Conservation (phyloP, 306 rosid genomes). For the Pyrus bretschneideri region DNA sequence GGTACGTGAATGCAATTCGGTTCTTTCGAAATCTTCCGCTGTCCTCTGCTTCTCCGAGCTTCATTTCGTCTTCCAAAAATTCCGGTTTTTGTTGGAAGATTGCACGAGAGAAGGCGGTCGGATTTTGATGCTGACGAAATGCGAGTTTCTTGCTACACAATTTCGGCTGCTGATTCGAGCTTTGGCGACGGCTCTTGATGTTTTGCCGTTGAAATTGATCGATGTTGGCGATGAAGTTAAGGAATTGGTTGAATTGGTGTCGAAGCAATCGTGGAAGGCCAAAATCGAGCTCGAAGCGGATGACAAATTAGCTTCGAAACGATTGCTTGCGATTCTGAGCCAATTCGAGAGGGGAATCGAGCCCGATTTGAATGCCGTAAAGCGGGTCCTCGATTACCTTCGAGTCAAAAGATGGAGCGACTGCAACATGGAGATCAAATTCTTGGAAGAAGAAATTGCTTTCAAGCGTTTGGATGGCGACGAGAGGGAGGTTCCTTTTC, state of each 20-base stretch:
- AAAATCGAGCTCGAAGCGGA: constrained; percentile 32
- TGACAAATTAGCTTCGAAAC: constrained; percentile 25
- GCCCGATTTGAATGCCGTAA: constrained; percentile 27
- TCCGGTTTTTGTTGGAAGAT: constrained; percentile 57
- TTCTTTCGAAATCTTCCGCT: constrained; percentile 18
- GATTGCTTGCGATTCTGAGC: constrained; percentile 19
- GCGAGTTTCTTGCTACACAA: constrained; percentile 37
- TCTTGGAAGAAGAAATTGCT: constrained; percentile 53
- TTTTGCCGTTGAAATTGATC: constrained; percentile 37
- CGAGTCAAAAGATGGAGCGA: constrained; percentile 49
- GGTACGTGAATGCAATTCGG: background rate
- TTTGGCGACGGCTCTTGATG: constrained; percentile 55
- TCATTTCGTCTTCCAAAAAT: constrained; percentile 54
- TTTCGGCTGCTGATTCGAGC: constrained; percentile 35
- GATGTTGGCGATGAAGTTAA: constrained; percentile 45
- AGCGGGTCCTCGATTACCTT: constrained; percentile 35
- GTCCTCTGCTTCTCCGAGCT: constrained; percentile 59
- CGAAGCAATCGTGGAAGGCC: constrained; percentile 50
- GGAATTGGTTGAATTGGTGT: constrained; percentile 49
- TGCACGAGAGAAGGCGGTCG: constrained; percentile 37
- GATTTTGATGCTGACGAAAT: constrained; percentile 49
- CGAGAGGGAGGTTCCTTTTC: constrained; percentile 32
- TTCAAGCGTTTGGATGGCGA: constrained; percentile 11
- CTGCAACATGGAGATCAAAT: constrained; percentile 47
- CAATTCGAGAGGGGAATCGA: constrained; percentile 54